phyloP scores from a whole-genome alignment of 352 stramenopile genomes.

The Pythium rishiriense region DNA sequence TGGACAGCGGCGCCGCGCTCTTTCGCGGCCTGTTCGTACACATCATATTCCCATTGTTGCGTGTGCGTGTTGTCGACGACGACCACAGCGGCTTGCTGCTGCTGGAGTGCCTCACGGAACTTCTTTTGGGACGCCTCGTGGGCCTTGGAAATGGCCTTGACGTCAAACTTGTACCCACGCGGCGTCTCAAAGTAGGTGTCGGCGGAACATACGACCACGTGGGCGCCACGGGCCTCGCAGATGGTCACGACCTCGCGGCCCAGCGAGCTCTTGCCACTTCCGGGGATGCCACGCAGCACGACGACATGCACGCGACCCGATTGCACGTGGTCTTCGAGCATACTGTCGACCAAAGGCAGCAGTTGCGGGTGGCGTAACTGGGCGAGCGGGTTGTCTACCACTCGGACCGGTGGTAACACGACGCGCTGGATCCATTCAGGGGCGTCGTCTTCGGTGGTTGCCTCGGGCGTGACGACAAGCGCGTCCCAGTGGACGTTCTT shows the following conservation, averaged over 20 bases:
- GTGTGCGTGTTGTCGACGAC: constrained; percentile 81
- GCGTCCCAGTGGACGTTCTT: constrained; percentile 9
- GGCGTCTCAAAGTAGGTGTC: constrained; percentile 68
- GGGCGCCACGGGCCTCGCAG: constrained; percentile 28
- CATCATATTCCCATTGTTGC: constrained; percentile 65
- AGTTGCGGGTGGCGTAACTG: constrained; percentile 38
- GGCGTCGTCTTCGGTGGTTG: not conserved
- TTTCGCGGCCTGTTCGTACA: constrained; percentile 36
- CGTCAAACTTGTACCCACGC: constrained; percentile 66
- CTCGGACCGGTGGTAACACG: not conserved
- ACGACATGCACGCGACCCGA: constrained; percentile 39
- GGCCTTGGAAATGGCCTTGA: constrained; percentile 42
- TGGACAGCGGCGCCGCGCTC: constrained; percentile 1
- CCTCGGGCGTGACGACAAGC: not conserved
- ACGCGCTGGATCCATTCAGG: constrained; percentile 20
- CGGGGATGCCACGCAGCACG: constrained; percentile 69
- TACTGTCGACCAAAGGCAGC: constrained; percentile 34
- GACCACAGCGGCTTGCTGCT: constrained; percentile 31
- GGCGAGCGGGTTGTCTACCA: not conserved
- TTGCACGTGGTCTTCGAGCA: constrained; percentile 32
- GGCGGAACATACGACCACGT: constrained; percentile 52
- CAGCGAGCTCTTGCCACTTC: constrained; percentile 72
- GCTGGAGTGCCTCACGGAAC: constrained; percentile 40
- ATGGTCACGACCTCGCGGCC: constrained; percentile 42
- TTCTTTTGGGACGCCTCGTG: constrained; percentile 47